Evolutionary conservation across 345 rosid genomes (phyloP), one percentile per base, ranked within the genome.

Genomic region (Euphorbia lathyris): DNA sequence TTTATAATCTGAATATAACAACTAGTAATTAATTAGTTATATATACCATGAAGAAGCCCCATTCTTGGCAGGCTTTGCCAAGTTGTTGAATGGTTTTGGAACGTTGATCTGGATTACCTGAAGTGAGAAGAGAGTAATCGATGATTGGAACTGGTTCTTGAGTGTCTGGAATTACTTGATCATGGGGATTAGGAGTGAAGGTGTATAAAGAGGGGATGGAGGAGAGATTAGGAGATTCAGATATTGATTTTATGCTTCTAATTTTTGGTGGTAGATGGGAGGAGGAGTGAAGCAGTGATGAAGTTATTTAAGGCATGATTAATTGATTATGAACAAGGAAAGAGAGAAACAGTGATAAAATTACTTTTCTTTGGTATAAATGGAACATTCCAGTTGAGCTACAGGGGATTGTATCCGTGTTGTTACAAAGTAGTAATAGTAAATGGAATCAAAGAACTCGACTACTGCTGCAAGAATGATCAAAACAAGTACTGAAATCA

Each of bases 41-140:
- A 4, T 32, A 42, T 42, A 48, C 68, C 68, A 65, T 45, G 53
- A 65, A 65, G 65, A 61, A 61, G 7, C 65, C 65, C 65, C 65
- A 61, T 23, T 61, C 65, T 40, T 65, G 79, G 36, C 92, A 87
- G 60, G 90, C 92, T 58, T 74, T 77, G 57, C 78, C 84, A 11
- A 87, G 82, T 2, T 83, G 76, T 7, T 48, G 74, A 68, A 85
- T 42, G 27, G 34, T 53, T 58, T 72, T 66, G 51, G 70, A 78
- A 19, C 84, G 76, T 62, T 78, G 73, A 14, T 71, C 56, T 7
- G 83, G 85, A 60, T 14, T 5, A 38, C 36, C 53, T 3, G 86
- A 82, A 63, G 59, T 30, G 23, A 87, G 83, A 29, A 80, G 61
- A 38, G 89, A 83, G 71, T 70, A 85, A 61, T 85, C 89, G 23